These are phyloP conservation scores for Croton laevigatus DNA, from an alignment of 441 rosid species.

Conservation along the genomic window DNA sequence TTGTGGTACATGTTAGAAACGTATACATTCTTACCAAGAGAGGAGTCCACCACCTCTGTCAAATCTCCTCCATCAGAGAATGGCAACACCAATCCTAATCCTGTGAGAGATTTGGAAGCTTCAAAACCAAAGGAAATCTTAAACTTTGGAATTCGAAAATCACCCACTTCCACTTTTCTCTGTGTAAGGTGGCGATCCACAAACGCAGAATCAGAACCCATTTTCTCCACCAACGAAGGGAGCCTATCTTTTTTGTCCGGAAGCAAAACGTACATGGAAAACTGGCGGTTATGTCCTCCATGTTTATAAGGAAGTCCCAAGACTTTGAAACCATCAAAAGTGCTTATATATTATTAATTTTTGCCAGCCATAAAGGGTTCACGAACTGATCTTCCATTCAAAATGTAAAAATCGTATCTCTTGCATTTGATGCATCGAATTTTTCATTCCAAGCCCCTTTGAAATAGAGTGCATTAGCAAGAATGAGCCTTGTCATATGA, in stretches of 20 bases:
- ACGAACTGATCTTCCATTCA: conserved; percentile 44
- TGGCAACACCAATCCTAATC: conserved; percentile 54
- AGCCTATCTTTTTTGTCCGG: conserved; percentile 66
- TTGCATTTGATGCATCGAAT: conserved; percentile 54
- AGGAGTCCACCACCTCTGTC: conserved; percentile 66
- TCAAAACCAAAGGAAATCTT: conserved; percentile 69
- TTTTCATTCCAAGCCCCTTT: conserved; percentile 81
- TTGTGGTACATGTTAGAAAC: conserved; percentile 73
- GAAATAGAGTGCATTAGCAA: conserved; percentile 81
- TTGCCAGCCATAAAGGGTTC: conserved; percentile 74
- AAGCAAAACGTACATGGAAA: conserved; percentile 77
- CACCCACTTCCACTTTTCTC: conserved; percentile 42
- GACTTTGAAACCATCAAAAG: conserved; percentile 67
- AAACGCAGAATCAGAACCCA: conserved; percentile 48
- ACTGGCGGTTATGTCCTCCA: conserved; percentile 42
- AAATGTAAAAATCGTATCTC: conserved; percentile 64
- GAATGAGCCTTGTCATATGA: conserved; percentile 47
- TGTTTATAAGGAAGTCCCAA: conserved; percentile 69
- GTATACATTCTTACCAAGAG: conserved; percentile 33
- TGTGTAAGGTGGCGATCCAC: conserved; percentile 50
- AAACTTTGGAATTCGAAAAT: conserved; percentile 63
- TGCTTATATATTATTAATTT: conserved; percentile 46
- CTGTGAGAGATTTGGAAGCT: conserved; percentile 55
- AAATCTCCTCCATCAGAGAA: conserved; percentile 58
- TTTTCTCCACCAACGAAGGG: conserved; percentile 45